Evolutionary conservation across 352 stramenopile genomes (phyloP), one percentile per base, ranked within the genome.

Genomic region (Pythium phragmitis): DNA sequence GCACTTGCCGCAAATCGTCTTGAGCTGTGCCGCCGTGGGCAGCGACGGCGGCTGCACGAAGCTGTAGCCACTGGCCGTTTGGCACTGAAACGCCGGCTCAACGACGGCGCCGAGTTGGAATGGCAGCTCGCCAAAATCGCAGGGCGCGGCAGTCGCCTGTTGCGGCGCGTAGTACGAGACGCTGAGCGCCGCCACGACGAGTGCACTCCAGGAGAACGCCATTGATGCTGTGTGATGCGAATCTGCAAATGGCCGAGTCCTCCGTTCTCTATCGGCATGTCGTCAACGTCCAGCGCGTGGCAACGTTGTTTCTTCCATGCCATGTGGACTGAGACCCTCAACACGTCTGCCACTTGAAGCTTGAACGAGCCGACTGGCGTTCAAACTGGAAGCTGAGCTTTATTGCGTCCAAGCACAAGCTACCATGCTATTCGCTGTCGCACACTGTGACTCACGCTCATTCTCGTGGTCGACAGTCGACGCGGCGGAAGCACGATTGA

Each of bases 31-130:
- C 9, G 57, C 43, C 7, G 63, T 65, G 1, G 63, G 63, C 33
- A 70, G 57, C 36, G 56, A 52, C 16, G 56, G 51, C 34, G 63
- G 63, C 33, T 60, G 57, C 41, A 70, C 42, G 21, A 70, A 70
- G 34, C 49, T 70, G 45, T 65, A 70, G 42, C 60, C 63, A 17
- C 58, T 63, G 3, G 51, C 65, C 2, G 48, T 63, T 62, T 76
- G 69, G 56, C 69, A 76, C 21, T 66, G 30, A 19, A 70, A 68
- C 7, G 69, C 69, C 14, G 64, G 60, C n/a, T 47, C 48, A 2
- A 73, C 60, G 7, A 68, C 17, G 37, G 53, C 55, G 42, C 54
- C 56, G 30, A 69, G 39, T 28, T 69, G 53, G 19, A 23, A 55
- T 13, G 63, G 42, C 21, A 69, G 55, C 48, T 69, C 63, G 9